These are phyloP conservation scores for Verticillium isaacii DNA, from an alignment of 2,329 filamentous ascomycete species.

Conservation along the genomic window DNA sequence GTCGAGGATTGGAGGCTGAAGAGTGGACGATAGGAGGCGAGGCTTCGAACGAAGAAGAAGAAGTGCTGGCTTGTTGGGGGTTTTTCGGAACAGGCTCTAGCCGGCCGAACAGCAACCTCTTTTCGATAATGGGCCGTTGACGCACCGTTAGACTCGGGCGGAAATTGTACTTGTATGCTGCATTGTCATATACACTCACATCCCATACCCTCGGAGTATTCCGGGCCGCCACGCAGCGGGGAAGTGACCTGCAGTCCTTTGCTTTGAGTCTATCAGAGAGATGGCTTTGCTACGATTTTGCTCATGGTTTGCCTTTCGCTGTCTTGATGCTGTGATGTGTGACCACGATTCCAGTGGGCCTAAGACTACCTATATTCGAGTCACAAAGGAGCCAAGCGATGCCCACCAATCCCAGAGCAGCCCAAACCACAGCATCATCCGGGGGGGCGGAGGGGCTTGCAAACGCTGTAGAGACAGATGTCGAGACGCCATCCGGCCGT, in stretches of 20 bases:
- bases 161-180: constrained; percentile 1
- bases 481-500: too few relatives aligned
- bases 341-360: too few relatives aligned
- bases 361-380: too few relatives aligned
- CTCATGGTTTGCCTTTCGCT: not conserved
- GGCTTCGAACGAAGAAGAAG: not conserved
- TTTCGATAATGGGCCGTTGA: not conserved
- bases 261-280: not conserved
- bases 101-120: not conserved
- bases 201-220: constrained; percentile 9
- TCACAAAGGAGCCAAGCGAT: too few relatives aligned
- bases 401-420: too few relatives aligned
- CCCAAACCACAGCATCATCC: too few relatives aligned
- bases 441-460: too few relatives aligned
- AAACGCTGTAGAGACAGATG: too few relatives aligned
- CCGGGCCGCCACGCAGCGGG: not conserved
- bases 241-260: not conserved
- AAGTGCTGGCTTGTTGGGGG: not conserved
- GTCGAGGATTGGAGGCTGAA: not conserved
- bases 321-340: not conserved
- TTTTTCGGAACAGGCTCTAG: not conserved
- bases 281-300: not conserved
- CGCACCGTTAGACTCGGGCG: not conserved
- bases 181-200: constrained; percentile 22
- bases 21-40: not conserved